Evolutionary conservation across 2,329 filamentous ascomycete genomes (phyloP).

Genomic region (Colletotrichum sp.): DNA sequence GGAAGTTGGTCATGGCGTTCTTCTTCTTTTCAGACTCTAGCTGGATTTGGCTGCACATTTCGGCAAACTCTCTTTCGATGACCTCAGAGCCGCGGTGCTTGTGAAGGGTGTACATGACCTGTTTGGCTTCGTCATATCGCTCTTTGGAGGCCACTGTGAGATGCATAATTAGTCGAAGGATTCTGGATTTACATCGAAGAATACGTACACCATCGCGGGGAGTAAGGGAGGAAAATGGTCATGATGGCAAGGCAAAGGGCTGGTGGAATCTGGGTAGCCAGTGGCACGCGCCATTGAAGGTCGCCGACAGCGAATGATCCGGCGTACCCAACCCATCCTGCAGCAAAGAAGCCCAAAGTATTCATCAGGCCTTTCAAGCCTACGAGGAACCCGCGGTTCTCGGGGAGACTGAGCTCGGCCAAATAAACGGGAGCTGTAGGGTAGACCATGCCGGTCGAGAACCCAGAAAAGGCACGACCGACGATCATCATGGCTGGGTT

Average conservation of each 20-base stretch:
- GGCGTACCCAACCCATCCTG: slow-evolving; percentile 44
- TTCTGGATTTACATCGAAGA: rapidly evolving
- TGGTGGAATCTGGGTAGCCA: slow-evolving; percentile 34
- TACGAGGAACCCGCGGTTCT: slow-evolving; percentile 29
- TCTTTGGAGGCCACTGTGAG: slow-evolving; percentile 13
- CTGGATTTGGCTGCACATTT: slow-evolving; percentile 29
- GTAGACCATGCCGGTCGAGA: slow-evolving; percentile 27
- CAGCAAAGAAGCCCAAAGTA: slow-evolving; percentile 39
- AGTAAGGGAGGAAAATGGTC: slow-evolving; percentile 27
- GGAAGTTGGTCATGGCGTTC: slow-evolving; percentile 2
- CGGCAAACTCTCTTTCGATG: slow-evolving; percentile 21
- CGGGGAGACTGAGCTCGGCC: slow-evolving; percentile 28
- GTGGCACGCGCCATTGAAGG: slow-evolving; percentile 36
- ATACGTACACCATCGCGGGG: slow-evolving; percentile 28
- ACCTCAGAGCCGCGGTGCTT: slow-evolving; percentile 26
- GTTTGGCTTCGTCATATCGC: slow-evolving; percentile 27
- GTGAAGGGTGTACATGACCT: slow-evolving; percentile 27
- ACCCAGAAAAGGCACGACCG: slow-evolving; percentile 27
- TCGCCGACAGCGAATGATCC: slow-evolving; percentile 33
- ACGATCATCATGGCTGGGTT: slow-evolving; percentile 31
- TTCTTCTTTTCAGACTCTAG: slow-evolving; percentile 23
- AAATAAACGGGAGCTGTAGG: slow-evolving; percentile 28
- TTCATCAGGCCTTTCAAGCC: slow-evolving; percentile 37
- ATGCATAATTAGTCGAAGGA: background rate
- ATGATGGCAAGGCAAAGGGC: slow-evolving; percentile 25